phyloP scores from a whole-genome alignment of 2,329 filamentous ascomycete species.

The Alternaria conjuncta region DNA sequence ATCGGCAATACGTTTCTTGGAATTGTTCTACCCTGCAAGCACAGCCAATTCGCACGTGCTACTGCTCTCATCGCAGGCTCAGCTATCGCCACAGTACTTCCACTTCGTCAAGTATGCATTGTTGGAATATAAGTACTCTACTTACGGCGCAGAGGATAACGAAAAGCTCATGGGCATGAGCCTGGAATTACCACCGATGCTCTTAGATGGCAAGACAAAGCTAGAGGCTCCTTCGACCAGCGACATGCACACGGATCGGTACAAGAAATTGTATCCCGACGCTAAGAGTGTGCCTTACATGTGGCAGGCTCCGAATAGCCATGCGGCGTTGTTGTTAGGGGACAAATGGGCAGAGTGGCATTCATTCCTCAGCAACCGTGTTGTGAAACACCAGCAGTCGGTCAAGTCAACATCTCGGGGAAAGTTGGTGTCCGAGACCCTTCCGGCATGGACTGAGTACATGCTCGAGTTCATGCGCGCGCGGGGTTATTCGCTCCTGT shows the following conservation, averaged over 20 bases:
- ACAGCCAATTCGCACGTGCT: slow-evolving; percentile 74
- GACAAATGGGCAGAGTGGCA: slow-evolving; percentile 88
- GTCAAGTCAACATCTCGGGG: slow-evolving; percentile 29
- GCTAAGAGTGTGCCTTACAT: slow-evolving; percentile 67
- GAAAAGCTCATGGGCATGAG: slow-evolving; percentile 76
- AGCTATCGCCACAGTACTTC: slow-evolving; percentile 81
- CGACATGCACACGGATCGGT: slow-evolving; percentile 48
- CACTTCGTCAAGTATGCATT: slow-evolving; percentile 83
- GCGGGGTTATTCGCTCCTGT: slow-evolving; percentile 79
- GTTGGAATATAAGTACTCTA: slow-evolving; percentile 78
- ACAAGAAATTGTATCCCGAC: slow-evolving; percentile 32
- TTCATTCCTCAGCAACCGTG: slow-evolving; percentile 72
- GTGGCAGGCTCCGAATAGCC: slow-evolving; percentile 84
- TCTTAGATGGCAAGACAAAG: slow-evolving; percentile 65
- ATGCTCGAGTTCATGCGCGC: slow-evolving; percentile 76
- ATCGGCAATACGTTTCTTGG: slow-evolving; percentile 76
- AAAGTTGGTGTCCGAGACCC: slow-evolving; percentile 66
- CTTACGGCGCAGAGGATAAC: slow-evolving; percentile 53
- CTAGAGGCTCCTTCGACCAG: slow-evolving; percentile 58
- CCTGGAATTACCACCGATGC: slow-evolving; percentile 72
- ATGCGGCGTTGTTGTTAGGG: slow-evolving; percentile 82
- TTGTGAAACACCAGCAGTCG: slow-evolving; percentile 49
- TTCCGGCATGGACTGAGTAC: slow-evolving; percentile 80
- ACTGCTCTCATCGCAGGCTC: slow-evolving; percentile 80
- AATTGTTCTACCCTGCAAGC: slow-evolving; percentile 83